A percentile compares a stretch with the other conserved stretches of the same genome.
Evolutionary conservation across 2,329 filamentous ascomycete species (phyloP).

Genomic region (Lecanoromycetidae sp.): DNA sequence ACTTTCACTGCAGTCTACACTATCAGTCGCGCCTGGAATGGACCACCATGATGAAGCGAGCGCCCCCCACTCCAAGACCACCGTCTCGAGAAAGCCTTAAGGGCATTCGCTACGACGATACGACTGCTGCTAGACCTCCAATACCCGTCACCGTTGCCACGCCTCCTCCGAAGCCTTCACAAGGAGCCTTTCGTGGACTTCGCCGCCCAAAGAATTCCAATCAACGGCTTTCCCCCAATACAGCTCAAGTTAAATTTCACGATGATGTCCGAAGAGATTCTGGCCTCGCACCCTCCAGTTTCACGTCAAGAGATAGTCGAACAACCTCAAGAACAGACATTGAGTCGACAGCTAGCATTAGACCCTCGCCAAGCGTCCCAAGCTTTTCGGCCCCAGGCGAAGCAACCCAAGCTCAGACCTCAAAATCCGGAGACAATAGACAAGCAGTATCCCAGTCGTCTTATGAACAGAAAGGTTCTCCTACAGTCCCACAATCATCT

Average conservation of each 20-base stretch:
- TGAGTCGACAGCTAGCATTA: slow-evolving; percentile 9
- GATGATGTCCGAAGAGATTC: slow-evolving; percentile 31
- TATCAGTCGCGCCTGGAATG: neutral
- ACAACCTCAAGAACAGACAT: slow-evolving; percentile 17
- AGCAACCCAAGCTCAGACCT: neutral
- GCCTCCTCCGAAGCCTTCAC: slow-evolving; percentile 6
- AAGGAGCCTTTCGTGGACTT: neutral
- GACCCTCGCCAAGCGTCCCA: slow-evolving; percentile 16
- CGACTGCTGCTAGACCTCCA: slow-evolving; percentile 16
- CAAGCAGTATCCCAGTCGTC: neutral
- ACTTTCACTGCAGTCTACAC: neutral
- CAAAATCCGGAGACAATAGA: neutral
- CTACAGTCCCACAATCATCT: slow-evolving; percentile 6
- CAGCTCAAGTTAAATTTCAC: slow-evolving; percentile 8
- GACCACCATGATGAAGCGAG: slow-evolving; percentile 8
- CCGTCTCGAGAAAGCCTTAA: slow-evolving; percentile 14
- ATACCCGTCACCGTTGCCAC: slow-evolving; percentile 16
- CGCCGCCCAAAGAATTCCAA: slow-evolving; percentile 4
- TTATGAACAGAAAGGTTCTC: neutral
- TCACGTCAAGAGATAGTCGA: slow-evolving; percentile 23
- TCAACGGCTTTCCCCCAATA: slow-evolving; percentile 3
- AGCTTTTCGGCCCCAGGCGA: slow-evolving; percentile 6
- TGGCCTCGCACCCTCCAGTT: slow-evolving; percentile 28
- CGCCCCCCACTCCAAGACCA: neutral
- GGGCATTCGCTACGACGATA: slow-evolving; percentile 16